Conservation (phyloP, 2,329 filamentous ascomycete species). For the Samsoniella hepiali region DNA sequence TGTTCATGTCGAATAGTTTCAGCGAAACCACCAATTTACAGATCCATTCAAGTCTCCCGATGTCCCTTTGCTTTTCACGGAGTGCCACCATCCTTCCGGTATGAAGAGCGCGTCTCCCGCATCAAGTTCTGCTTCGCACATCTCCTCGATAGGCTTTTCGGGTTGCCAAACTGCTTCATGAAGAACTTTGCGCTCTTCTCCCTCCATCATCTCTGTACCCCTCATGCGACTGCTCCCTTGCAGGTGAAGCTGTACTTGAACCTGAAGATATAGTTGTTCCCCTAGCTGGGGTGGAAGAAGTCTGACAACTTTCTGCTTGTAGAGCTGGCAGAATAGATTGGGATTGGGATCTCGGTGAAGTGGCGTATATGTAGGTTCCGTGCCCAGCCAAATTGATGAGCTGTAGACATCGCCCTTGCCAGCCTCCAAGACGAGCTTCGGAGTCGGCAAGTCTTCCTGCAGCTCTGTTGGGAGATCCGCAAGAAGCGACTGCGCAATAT, state of each 20-base stretch:
- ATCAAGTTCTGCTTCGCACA: conserved; percentile 54
- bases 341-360: conserved; percentile 91
- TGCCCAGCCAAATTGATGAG: conserved; percentile 83
- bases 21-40: conserved; percentile 47
- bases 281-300: conserved; percentile 65
- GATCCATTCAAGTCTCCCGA: conserved; percentile 40
- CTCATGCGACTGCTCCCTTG: conserved; percentile 54
- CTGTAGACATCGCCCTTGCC: conserved; percentile 83
- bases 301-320: conserved; percentile 69
- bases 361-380: conserved; percentile 83
- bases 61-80: conserved; percentile 37
- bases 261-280: conserved; percentile 56
- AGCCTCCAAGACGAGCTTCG: conserved; percentile 57
- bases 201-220: conserved; percentile 89
- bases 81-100: conserved; percentile 45
- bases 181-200: conserved; percentile 63
- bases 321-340: conserved; percentile 84
- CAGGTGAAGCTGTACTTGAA: conserved; percentile 41
- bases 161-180: conserved; percentile 68
- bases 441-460: conserved; percentile 64
- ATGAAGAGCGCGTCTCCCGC: conserved; percentile 47
- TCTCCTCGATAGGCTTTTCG: conserved; percentile 28
- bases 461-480: conserved; percentile 62
- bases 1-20: background rate
- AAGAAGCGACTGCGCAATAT: conserved; percentile 81